Evolutionary conservation across 306 rosid species (phyloP).

Genomic region (Heteromeles arbutifolia): DNA sequence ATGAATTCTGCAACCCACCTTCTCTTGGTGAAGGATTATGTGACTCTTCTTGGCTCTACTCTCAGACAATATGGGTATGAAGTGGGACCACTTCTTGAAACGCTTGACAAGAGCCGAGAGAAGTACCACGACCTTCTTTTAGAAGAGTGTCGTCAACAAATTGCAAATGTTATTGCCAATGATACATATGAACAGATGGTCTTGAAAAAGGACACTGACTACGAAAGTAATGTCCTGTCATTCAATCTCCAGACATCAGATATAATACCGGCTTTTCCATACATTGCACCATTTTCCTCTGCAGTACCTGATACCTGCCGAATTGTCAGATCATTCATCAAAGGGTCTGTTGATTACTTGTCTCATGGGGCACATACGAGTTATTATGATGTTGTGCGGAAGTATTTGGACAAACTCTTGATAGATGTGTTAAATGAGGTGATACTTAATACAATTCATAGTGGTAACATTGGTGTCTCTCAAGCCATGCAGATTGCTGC

Average conservation of each 20-base stretch:
- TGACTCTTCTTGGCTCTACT: conserved; percentile 69
- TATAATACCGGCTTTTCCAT: conserved; percentile 88
- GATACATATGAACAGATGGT: conserved; percentile 90
- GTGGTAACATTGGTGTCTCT: conserved; percentile 54
- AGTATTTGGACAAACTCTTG: conserved; percentile 60
- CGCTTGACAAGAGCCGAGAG: conserved; percentile 47
- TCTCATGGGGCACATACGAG: conserved; percentile 43
- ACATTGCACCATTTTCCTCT: conserved; percentile 78
- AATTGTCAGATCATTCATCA: conserved; percentile 72
- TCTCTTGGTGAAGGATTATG: conserved; percentile 90
- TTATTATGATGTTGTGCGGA: conserved; percentile 58
- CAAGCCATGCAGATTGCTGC: conserved; percentile 99
- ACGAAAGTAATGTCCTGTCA: conserved; percentile 57
- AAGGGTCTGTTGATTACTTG: conserved; percentile 80
- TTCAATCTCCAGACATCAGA: conserved; percentile 72
- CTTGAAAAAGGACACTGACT: conserved; percentile 70
- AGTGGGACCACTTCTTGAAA: conserved; percentile 61
- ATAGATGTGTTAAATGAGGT: conserved; percentile 65
- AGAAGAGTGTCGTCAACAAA: conserved; percentile 55
- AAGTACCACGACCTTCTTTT: conserved; percentile 76
- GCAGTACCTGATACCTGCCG: conserved; percentile 78
- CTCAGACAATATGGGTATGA: conserved; percentile 82
- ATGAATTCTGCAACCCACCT: conserved; percentile 73
- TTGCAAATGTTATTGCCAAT: conserved; percentile 37
- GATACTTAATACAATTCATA: conserved; percentile 49